A percentile compares a stretch with the other conserved stretches of the same genome.
phyloP scores from a whole-genome alignment of 176 grass and related monocot genomes.

The Miscanthus lutarioriparius region DNA sequence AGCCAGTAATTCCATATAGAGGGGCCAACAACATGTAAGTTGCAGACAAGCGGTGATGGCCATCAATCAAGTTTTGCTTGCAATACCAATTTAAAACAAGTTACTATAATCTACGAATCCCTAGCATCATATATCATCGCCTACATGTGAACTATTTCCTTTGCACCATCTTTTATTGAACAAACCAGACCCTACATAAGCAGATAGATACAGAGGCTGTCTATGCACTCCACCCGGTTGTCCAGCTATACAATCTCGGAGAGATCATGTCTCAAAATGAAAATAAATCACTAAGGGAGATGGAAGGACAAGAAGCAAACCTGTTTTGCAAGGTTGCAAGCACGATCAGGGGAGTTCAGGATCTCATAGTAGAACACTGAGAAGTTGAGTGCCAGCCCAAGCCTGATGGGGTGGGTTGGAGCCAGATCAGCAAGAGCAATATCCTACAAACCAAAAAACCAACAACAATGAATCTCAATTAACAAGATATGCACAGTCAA shows the following conservation, averaged over 20 bases:
- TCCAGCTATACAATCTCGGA: not conserved
- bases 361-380: conserved; percentile 95
- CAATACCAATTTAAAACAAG: not conserved
- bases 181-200: not conserved
- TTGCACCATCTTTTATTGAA: not conserved
- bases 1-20: not conserved
- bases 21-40: too few relatives aligned
- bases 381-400: conserved; percentile 91
- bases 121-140: not conserved
- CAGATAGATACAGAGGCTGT: too few relatives aligned
- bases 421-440: conserved; percentile 74
- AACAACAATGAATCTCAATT: not conserved
- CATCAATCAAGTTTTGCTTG: not conserved
- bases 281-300: not conserved
- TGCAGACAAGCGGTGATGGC: not conserved
- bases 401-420: conserved; percentile 85
- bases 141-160: too few relatives aligned
- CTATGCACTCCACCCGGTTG: not conserved
- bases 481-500: not conserved
- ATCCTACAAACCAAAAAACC: conserved; percentile 43
- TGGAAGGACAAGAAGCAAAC: conserved; percentile 20
- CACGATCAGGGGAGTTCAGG: conserved; percentile 81
- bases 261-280: not conserved
- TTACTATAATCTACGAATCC: not conserved
- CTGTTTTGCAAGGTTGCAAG: conserved; percentile 84